These are phyloP conservation scores for Yamadazyma tumulicola DNA, from an alignment of 805 yeast species.

Conservation along the genomic window DNA sequence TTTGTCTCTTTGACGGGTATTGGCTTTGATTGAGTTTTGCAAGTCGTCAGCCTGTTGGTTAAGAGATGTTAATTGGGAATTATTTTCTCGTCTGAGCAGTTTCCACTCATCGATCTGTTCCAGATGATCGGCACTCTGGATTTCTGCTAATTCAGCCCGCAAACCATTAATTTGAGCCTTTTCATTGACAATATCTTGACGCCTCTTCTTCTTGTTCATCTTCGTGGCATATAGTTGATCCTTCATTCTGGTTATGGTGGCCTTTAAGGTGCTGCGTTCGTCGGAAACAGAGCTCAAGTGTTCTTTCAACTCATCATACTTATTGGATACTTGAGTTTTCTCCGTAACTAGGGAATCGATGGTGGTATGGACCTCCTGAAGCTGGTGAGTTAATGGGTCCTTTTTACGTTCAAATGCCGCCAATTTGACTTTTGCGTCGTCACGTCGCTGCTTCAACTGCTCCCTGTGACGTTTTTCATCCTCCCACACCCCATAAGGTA, in stretches of 20 bases:
- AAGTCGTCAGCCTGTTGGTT: constrained; percentile 20
- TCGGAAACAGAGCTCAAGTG: not conserved
- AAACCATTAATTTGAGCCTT: constrained; percentile 15
- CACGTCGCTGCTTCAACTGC: constrained; percentile 31
- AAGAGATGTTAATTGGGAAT: constrained; percentile 10
- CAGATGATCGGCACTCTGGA: constrained; percentile 6
- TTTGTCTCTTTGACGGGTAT: constrained; percentile 12
- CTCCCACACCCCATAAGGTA: constrained; percentile 39
- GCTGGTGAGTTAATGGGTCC: constrained; percentile 18
- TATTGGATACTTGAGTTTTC: not conserved
- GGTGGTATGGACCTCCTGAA: not conserved
- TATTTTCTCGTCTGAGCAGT: constrained; percentile 14
- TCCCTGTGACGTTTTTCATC: constrained; percentile 33
- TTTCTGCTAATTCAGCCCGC: constrained; percentile 8
- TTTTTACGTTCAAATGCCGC: constrained; percentile 20
- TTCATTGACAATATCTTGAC: constrained; percentile 9
- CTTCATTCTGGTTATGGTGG: not conserved
- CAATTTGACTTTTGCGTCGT: constrained; percentile 31
- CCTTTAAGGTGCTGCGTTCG: not conserved
- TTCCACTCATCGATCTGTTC: constrained; percentile 9
- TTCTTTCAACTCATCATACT: not conserved
- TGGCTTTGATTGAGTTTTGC: constrained; percentile 15
- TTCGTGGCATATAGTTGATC: constrained; percentile 6
- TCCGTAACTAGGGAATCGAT: not conserved
- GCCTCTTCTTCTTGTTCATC: constrained; percentile 7